Conservation (phyloP, 2,329 filamentous ascomycete genomes). For the Talaromyces albobiverticillius region DNA sequence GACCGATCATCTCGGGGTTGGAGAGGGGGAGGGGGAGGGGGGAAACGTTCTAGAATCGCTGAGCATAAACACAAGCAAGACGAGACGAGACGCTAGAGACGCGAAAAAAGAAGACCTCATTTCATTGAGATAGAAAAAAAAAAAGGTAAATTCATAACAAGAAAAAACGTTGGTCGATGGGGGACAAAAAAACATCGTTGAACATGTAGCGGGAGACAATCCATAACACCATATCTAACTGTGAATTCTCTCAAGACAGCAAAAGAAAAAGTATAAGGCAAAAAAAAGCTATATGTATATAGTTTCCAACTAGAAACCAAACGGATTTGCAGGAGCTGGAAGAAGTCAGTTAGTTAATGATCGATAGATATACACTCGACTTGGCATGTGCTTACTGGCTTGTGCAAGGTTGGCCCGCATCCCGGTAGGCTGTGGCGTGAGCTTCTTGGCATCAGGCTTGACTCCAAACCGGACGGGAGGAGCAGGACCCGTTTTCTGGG, state of each 20-base stretch:
- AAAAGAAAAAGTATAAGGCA: slow-evolving; percentile 6
- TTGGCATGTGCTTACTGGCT: slow-evolving; percentile 70
- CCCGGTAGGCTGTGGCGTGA: slow-evolving; percentile 83
- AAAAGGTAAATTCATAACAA: slow-evolving; percentile 7
- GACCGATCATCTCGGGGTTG: background rate
- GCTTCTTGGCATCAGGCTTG: slow-evolving; percentile 66
- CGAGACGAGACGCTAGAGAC: slow-evolving; percentile 12
- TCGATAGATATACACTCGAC: background rate
- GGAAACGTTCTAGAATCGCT: slow-evolving; percentile 9
- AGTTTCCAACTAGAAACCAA: slow-evolving; percentile 55
- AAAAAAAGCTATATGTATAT: slow-evolving; percentile 8
- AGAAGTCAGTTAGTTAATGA: slow-evolving; percentile 17
- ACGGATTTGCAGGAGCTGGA: slow-evolving; percentile 67
- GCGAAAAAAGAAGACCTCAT: slow-evolving; percentile 5
- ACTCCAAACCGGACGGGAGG: slow-evolving; percentile 89
- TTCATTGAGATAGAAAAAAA: slow-evolving; percentile 4
- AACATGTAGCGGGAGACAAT: slow-evolving; percentile 3
- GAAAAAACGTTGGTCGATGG: background rate
- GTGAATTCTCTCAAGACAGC: background rate
- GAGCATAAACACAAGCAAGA: background rate
- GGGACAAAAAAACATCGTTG: background rate
- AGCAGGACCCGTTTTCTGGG: slow-evolving; percentile 80
- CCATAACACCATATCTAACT: slow-evolving; percentile 12
- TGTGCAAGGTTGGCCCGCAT: slow-evolving; percentile 84
- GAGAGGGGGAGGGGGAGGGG: no score